These are phyloP conservation scores for Solanum hybrid DNA, from an alignment of 305 asterid species.

Conservation along the genomic window DNA sequence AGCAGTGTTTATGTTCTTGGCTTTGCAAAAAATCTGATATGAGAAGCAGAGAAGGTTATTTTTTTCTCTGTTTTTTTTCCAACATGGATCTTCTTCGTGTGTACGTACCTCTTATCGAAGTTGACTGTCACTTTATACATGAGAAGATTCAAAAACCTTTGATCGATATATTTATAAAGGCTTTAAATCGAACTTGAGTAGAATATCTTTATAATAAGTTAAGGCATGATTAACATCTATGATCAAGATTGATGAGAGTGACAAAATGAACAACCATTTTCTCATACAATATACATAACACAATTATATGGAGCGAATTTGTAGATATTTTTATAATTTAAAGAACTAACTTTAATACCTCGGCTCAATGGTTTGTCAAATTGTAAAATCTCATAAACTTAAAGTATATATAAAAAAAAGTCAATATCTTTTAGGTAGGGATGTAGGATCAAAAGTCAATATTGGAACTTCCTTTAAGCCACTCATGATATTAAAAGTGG, in stretches of 20 bases:
- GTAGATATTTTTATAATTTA: neutral
- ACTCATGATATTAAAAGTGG: neutral
- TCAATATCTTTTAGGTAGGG: neutral
- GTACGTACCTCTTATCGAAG: neutral
- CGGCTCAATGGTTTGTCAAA: fast-evolving
- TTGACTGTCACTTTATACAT: neutral
- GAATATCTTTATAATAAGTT: neutral
- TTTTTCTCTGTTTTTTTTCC: neutral
- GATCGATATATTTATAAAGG: neutral
- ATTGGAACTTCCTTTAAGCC: neutral
- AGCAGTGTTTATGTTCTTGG: neutral
- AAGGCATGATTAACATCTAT: too few relatives aligned
- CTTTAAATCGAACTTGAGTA: neutral
- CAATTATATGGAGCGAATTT: neutral
- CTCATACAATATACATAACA: neutral
- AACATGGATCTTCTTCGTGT: neutral
- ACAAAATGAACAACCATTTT: too few relatives aligned
- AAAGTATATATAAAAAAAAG: too few relatives aligned
- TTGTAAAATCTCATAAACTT: neutral
- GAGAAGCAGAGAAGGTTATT: neutral
- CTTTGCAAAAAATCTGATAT: neutral
- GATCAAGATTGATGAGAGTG: too few relatives aligned
- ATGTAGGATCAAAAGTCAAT: neutral
- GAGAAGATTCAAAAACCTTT: neutral
- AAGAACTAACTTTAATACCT: neutral